phyloP scores from a whole-genome alignment of 2,329 filamentous ascomycete genomes.

The Metarhizium rileyi region DNA sequence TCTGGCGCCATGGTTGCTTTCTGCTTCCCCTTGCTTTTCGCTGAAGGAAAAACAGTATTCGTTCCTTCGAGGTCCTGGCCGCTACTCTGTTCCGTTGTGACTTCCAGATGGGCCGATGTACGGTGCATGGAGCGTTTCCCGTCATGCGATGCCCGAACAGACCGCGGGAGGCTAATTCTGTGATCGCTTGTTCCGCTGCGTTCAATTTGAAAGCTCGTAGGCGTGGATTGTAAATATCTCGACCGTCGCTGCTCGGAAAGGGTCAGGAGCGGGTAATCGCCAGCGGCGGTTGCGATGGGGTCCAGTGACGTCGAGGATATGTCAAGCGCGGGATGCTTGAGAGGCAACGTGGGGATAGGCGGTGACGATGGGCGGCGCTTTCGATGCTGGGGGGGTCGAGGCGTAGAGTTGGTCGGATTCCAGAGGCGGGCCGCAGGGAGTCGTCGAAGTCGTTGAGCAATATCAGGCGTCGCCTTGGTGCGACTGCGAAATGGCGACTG shows the following conservation, averaged over 20 bases:
- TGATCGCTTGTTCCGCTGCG: slow-evolving; percentile 33
- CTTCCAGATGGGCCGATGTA: slow-evolving; percentile 7
- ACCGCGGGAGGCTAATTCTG: slow-evolving; percentile 43
- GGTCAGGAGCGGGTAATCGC: slow-evolving; percentile 42
- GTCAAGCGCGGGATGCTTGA: slow-evolving; percentile 35
- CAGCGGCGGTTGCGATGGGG: slow-evolving; percentile 27
- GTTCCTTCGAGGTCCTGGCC: neutral
- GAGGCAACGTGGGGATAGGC: slow-evolving; percentile 40
- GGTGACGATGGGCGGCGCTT: slow-evolving; percentile 43
- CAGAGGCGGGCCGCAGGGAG: slow-evolving; percentile 43
- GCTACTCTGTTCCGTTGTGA: neutral
- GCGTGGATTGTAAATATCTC: slow-evolving; percentile 31
- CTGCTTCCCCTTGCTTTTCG: slow-evolving; percentile 40
- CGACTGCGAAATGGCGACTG: slow-evolving; percentile 33
- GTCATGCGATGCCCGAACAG: slow-evolving; percentile 45
- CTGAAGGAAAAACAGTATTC: neutral
- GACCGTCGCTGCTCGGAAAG: slow-evolving; percentile 40
- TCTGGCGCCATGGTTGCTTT: slow-evolving; percentile 36
- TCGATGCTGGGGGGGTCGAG: slow-evolving; percentile 27
- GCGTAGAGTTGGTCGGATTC: slow-evolving; percentile 53
- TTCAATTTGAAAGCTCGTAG: slow-evolving; percentile 43
- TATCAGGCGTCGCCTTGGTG: slow-evolving; percentile 15
- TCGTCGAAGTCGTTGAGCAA: slow-evolving; percentile 25
- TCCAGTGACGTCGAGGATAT: slow-evolving; percentile 26
- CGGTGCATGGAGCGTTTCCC: slow-evolving; percentile 30